Evolutionary conservation across 345 rosid species (phyloP), one percentile per base, ranked within the genome.

Genomic region (Camelina laxa): DNA sequence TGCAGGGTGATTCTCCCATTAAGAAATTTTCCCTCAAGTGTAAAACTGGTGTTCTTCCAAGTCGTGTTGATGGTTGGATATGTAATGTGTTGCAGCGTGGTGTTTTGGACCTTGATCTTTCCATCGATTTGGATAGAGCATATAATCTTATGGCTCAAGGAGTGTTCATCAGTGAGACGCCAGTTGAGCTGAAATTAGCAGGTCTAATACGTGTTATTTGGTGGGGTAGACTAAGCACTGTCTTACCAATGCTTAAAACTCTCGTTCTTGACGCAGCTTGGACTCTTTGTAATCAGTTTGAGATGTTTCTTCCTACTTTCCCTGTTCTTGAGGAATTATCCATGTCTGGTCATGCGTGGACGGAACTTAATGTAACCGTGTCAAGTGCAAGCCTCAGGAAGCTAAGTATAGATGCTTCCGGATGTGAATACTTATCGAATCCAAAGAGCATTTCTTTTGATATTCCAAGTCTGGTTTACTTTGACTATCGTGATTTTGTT

Each of bases 381-480:
- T 61, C 50, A 7, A 61, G 33, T 41, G 66, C 17, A 7, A 61
- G 66, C 33, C 66, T 61, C 1, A 61, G 13, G 66, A 42, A 61
- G 61, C 41, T 57, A 30, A 22, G 2, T 36, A 38, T 38, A n/a
- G 3, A 21, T 14, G n/a, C 60, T 21, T 3, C 5, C 1, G 15
- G 44, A 14, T 36, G 21, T 7, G 1, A 12, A 3, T 58, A 48
- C 45, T 49, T 13, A 4, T 3, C 1, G 1, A 13, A 35, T 14
- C 72, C 60, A 5, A 54, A 8, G n/a, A 53, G 38, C 72, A 22
- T 67, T 22, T 67, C 44, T 39, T 39, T 39, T 12, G 15, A 39
- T 39, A 12, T 12, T 11, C 44, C 44, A 39, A 39, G 44, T 39
- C 15, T 39, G 1, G 15, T 39, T 39, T 39, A 39, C 44, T 12